A percentile compares a stretch with the other conserved stretches of the same genome.
Evolutionary conservation across 495 filamentous ascomycete genomes (phyloP).

Genomic region (Penicillium argentinense): DNA sequence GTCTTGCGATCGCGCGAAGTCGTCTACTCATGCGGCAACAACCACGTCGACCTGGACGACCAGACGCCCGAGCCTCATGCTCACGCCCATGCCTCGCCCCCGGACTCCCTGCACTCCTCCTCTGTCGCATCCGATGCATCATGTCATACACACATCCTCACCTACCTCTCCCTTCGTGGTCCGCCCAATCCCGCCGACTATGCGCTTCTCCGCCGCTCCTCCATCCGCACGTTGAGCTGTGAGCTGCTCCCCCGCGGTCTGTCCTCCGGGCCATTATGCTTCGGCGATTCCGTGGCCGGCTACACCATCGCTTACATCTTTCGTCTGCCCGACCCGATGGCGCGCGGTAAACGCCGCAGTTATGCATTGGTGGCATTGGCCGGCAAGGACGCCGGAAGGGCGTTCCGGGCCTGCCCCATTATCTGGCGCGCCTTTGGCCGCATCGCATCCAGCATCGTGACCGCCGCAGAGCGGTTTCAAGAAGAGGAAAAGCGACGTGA

Average conservation of each 20-base stretch:
- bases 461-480: constrained; percentile 55
- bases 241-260: constrained; percentile 79
- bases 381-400: constrained; percentile 67
- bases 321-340: constrained; percentile 82
- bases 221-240: constrained; percentile 80
- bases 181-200: constrained; percentile 75
- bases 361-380: constrained; percentile 86
- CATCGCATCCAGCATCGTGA: constrained; percentile 73
- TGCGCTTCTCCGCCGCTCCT: constrained; percentile 79
- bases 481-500: constrained; percentile 48
- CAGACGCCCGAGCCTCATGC: constrained; percentile 33
- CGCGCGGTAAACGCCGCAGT: constrained; percentile 79
- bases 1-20: constrained; percentile 56
- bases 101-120: constrained; percentile 46
- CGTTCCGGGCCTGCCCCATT: constrained; percentile 71
- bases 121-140: constrained; percentile 47
- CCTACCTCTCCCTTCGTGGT: constrained; percentile 83
- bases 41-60: constrained; percentile 41
- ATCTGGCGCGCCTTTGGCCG: constrained; percentile 75
- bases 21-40: constrained; percentile 46
- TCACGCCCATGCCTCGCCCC: constrained; percentile 41
- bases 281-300: constrained; percentile 77
- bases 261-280: constrained; percentile 77
- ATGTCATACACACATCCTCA: constrained; percentile 76
- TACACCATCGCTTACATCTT: constrained; percentile 95